Evolutionary conservation across 129 eudicot species (phyloP).

Genomic region (Pittosporum tobira): DNA sequence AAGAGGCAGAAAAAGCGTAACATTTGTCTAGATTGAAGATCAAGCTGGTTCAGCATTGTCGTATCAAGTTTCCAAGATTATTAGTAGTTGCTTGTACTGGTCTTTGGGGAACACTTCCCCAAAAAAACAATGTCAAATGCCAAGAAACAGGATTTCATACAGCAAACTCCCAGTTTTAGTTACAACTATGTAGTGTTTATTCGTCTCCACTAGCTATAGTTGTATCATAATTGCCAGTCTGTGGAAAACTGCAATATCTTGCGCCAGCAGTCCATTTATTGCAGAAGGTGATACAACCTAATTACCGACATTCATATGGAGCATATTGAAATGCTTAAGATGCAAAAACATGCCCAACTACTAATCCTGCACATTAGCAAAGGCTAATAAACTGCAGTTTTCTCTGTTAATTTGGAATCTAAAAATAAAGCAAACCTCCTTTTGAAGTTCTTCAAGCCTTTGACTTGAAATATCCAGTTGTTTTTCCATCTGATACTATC

Average conservation of each 20-base stretch:
- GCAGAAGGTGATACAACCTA: background rate
- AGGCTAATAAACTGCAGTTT: slow-evolving; percentile 2
- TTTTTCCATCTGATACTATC: slow-evolving; percentile 33
- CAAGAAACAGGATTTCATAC: background rate
- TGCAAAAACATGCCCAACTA: background rate
- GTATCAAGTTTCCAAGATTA: no score
- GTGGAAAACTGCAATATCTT: background rate
- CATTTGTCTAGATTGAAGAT: background rate
- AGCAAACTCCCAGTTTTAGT: background rate
- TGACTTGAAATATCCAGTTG: slow-evolving; percentile 42
- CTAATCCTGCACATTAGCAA: slow-evolving; percentile 5
- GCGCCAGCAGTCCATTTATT: background rate
- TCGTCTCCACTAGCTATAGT: background rate
- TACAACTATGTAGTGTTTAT: background rate
- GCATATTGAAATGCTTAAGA: slow-evolving; percentile 5
- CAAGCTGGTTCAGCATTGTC: background rate
- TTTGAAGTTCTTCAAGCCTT: slow-evolving; percentile 63
- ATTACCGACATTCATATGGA: background rate
- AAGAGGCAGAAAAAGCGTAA: background rate
- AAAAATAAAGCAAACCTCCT: slow-evolving; percentile 44
- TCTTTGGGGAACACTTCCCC: background rate
- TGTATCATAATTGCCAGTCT: background rate
- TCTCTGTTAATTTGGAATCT: background rate
- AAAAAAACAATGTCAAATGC: background rate
- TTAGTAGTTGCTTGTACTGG: background rate